Evolutionary conservation across 257 asterid species (phyloP).

Genomic region (Nicotiana attenuata): DNA sequence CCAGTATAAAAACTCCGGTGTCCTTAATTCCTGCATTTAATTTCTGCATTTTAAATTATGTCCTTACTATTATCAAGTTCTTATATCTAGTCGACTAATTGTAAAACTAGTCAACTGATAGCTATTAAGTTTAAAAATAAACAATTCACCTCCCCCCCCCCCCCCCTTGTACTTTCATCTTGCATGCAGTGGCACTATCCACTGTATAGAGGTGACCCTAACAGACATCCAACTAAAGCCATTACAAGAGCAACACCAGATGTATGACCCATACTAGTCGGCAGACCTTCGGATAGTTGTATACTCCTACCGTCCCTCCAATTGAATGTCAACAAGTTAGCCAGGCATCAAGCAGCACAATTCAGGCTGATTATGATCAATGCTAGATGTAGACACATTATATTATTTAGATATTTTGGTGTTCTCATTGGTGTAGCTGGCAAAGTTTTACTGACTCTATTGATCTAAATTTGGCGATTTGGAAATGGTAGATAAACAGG

Average conservation of each 20-base stretch:
- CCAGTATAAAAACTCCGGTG: no score
- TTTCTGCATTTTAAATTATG: no score
- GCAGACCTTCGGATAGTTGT: conserved; percentile 70
- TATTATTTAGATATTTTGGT: conserved; percentile 21
- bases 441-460: conserved; percentile 36
- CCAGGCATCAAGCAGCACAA: conserved; percentile 53
- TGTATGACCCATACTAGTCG: conserved; percentile 88
- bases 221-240: conserved; percentile 54
- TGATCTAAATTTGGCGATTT: no score
- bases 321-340: conserved; percentile 54
- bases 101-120: no score
- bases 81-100: no score
- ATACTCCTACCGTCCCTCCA: conserved; percentile 67
- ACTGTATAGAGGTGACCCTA: conserved; percentile 69
- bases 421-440: conserved; percentile 61
- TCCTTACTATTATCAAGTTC: no score
- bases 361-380: conserved; percentile 51
- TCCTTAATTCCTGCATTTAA: no score
- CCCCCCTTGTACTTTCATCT: no score
- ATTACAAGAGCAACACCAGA: conserved; percentile 44
- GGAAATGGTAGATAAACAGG: no score
- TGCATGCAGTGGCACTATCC: conserved; percentile 73
- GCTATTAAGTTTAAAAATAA: no score
- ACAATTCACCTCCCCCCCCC: no score
- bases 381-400: conserved; percentile 28